phyloP scores from a whole-genome alignment of 169 alveolate genomes.

The Cystoisospora suis region DNA sequence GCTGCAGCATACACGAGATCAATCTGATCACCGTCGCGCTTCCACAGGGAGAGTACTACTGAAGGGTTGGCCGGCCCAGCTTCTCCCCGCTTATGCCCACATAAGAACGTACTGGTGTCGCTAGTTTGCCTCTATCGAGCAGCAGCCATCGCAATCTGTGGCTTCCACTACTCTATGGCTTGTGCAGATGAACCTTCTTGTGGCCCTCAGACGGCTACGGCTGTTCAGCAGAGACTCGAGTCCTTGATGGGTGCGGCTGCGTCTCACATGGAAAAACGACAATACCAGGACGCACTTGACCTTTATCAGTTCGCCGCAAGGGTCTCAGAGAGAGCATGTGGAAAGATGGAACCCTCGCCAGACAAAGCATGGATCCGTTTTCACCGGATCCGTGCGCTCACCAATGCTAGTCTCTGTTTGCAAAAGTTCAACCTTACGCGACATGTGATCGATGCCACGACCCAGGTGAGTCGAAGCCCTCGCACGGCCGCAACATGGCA shows the following conservation, averaged over 20 bases:
- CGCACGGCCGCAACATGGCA: too few species aligned
- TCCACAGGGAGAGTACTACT: too few species aligned
- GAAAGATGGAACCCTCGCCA: background rate
- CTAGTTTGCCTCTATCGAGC: too few species aligned
- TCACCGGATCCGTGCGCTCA: conserved; percentile 15
- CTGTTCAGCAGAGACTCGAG: too few species aligned
- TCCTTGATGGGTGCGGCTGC: background rate
- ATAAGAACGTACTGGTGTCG: too few species aligned
- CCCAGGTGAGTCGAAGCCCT: background rate
- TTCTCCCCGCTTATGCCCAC: background rate
- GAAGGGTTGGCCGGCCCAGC: too few species aligned
- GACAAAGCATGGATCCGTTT: background rate
- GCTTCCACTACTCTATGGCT: too few species aligned
- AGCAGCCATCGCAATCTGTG: too few species aligned
- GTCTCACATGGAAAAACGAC: background rate
- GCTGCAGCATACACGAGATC: too few species aligned
- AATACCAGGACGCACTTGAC: background rate
- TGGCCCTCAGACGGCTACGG: too few species aligned
- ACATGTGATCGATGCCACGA: background rate
- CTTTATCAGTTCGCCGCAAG: background rate
- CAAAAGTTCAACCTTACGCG: background rate
- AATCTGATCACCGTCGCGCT: too few species aligned
- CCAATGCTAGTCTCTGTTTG: background rate
- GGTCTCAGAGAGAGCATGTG: background rate
- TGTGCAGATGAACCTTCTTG: too few species aligned